phyloP scores from a whole-genome alignment of 768 basidiomycete genomes.

The Termitomyces sp. region DNA sequence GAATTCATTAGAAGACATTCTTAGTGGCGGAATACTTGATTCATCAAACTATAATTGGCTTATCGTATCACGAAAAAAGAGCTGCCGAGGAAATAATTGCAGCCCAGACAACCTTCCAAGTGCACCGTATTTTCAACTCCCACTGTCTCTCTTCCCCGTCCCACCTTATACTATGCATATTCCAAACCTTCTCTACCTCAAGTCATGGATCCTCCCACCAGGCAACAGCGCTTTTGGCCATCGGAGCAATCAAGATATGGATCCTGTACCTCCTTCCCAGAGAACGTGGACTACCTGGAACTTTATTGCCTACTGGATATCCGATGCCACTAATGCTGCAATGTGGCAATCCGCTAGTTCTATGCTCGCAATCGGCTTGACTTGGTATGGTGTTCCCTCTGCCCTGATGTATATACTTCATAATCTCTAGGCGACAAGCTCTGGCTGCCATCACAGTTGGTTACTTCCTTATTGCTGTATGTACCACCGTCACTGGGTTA shows the following conservation, averaged over 20 bases:
- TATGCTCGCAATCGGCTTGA: conserved; percentile 70
- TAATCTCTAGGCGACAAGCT: conserved; percentile 49
- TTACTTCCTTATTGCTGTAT: conserved; percentile 60
- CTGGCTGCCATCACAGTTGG: conserved; percentile 66
- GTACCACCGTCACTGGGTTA: not conserved
- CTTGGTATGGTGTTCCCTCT: conserved; percentile 38
- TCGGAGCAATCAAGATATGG: conserved; percentile 77
- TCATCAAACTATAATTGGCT: too few relatives aligned
- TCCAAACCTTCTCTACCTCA: not conserved
- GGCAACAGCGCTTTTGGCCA: conserved; percentile 51
- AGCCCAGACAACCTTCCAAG: too few relatives aligned
- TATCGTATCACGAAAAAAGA: too few relatives aligned
- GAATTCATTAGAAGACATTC: too few relatives aligned
- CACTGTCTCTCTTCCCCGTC: too few relatives aligned
- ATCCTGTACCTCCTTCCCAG: conserved; percentile 54
- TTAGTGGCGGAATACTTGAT: too few relatives aligned
- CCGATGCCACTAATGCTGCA: conserved; percentile 41
- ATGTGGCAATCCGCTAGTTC: conserved; percentile 64
- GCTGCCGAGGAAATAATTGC: too few relatives aligned
- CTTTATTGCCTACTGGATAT: conserved; percentile 59
- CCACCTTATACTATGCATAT: not conserved
- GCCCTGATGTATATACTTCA: not conserved
- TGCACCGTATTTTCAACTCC: too few relatives aligned
- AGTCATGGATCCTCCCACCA: conserved; percentile 37
- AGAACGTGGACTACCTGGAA: conserved; percentile 68